Conservation (phyloP, 208 protist species). For the Wallacemonas sp. region DNA sequence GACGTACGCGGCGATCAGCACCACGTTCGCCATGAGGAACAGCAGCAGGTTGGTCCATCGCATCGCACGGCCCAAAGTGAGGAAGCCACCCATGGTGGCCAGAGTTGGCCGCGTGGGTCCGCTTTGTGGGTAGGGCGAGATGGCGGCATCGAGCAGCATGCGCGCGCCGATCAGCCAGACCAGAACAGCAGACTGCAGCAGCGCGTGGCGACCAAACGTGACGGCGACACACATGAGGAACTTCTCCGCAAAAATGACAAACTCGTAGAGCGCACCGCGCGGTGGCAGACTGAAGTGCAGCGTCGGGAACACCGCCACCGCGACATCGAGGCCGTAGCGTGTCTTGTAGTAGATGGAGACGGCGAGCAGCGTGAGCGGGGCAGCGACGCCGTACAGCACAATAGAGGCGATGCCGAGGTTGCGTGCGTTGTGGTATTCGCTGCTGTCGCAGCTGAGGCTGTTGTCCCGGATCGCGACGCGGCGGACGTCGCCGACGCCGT, state of each 20-base stretch:
- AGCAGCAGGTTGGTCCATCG: conserved; percentile 2
- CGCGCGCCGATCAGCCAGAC: conserved; percentile 14
- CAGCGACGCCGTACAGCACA: conserved; percentile 23
- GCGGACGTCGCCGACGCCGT: background rate
- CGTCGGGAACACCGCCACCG: conserved; percentile 23
- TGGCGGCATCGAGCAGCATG: conserved; percentile 8
- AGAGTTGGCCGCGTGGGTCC: background rate
- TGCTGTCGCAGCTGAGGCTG: conserved; percentile 13
- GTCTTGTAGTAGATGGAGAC: background rate
- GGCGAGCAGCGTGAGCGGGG: conserved; percentile 4
- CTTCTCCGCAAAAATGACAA: conserved; percentile 16
- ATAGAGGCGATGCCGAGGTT: conserved; percentile 9
- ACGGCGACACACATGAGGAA: conserved; percentile 16
- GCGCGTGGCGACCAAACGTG: conserved; percentile 4
- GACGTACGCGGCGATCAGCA: conserved; percentile 20
- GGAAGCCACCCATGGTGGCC: background rate
- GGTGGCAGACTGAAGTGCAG: conserved; percentile 21
- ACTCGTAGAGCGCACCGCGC: conserved; percentile 22
- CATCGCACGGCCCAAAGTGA: background rate
- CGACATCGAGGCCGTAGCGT: conserved; percentile 25
- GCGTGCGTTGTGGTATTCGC: conserved; percentile 4
- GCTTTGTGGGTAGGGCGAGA: background rate
- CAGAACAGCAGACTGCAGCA: conserved; percentile 22
- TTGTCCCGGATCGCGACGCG: conserved; percentile 12
- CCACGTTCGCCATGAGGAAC: conserved; percentile 19